These are phyloP conservation scores for Penicillium cinerascens DNA, from an alignment of 495 filamentous ascomycete genomes.

Conservation along the genomic window DNA sequence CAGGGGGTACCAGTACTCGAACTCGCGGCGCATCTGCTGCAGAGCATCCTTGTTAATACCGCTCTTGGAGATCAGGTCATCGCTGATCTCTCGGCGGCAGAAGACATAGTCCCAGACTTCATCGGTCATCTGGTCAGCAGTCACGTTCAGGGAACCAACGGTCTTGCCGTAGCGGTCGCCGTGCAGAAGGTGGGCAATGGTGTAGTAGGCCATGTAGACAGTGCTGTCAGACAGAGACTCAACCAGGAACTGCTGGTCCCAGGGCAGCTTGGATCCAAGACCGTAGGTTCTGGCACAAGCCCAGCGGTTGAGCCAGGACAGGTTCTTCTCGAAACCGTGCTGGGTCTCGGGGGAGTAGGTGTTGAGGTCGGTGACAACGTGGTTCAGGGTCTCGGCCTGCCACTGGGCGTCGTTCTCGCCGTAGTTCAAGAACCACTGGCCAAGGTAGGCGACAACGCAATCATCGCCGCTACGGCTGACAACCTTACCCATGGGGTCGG, in stretches of 20 bases:
- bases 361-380: constrained; percentile 73
- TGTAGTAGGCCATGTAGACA: constrained; percentile 97
- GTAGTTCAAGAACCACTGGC: constrained; percentile 97
- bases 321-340: constrained; percentile 76
- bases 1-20: constrained; percentile 95
- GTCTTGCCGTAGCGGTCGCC: constrained; percentile 74
- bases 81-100: constrained; percentile 58
- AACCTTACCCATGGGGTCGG: constrained; percentile 86
- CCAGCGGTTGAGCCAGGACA: constrained; percentile 94
- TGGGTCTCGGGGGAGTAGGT: constrained; percentile 76
- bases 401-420: constrained; percentile 78
- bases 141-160: constrained; percentile 62
- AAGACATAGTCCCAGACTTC: constrained; percentile 98
- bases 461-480: constrained; percentile 82
- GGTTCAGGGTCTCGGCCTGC: constrained; percentile 67
- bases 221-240: constrained; percentile 88
- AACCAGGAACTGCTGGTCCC: constrained; percentile 89
- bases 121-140: constrained; percentile 85
- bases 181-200: constrained; percentile 84
- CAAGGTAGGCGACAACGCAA: constrained; percentile 87
- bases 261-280: constrained; percentile 91
- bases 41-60: constrained; percentile 69
- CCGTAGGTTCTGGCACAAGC: constrained; percentile 90
- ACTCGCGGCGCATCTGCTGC: constrained; percentile 77
- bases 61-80: constrained; percentile 58